These are phyloP conservation scores for Lyophyllum semitale DNA, from an alignment of 768 basidiomycete species.

Conservation along the genomic window DNA sequence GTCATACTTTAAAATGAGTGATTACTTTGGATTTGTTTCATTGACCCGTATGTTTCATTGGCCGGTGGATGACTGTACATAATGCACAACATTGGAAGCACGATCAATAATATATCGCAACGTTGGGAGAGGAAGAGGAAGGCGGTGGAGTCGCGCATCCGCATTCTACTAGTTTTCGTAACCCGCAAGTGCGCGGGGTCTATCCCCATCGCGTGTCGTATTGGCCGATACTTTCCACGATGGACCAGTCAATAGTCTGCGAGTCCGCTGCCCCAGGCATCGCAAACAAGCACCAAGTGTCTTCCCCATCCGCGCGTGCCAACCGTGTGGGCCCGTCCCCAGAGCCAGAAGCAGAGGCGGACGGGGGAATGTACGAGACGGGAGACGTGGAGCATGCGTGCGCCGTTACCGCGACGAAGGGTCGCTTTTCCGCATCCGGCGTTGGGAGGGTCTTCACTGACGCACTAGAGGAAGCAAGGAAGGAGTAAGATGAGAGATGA, in stretches of 20 bases:
- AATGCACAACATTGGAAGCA: background rate
- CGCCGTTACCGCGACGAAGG: conserved; percentile 46
- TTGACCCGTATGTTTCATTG: too few relatives aligned
- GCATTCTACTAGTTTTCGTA: background rate
- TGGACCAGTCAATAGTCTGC: conserved; percentile 33
- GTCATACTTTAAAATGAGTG: too few relatives aligned
- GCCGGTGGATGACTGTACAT: too few relatives aligned
- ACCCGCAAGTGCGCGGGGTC: background rate
- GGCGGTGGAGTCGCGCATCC: background rate
- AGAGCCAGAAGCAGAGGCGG: conserved; percentile 4
- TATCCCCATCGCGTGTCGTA: conserved; percentile 33
- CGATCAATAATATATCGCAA: too few relatives aligned
- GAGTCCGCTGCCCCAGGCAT: conserved; percentile 18
- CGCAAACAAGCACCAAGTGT: conserved; percentile 50
- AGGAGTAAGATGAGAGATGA: background rate
- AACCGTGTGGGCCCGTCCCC: conserved; percentile 36
- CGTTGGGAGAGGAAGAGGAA: too few relatives aligned
- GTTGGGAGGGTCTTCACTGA: conserved; percentile 5
- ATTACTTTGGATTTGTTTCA: too few relatives aligned
- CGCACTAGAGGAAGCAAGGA: conserved; percentile 4
- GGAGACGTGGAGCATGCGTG: conserved; percentile 49
- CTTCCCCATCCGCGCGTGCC: conserved; percentile 52
- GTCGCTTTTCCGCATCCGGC: background rate
- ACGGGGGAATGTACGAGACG: conserved; percentile 48
- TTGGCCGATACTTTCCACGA: conserved; percentile 28